These are phyloP conservation scores for Litsea cubeba DNA, from an alignment of 164 flowering plant genomes.

Conservation along the genomic window DNA sequence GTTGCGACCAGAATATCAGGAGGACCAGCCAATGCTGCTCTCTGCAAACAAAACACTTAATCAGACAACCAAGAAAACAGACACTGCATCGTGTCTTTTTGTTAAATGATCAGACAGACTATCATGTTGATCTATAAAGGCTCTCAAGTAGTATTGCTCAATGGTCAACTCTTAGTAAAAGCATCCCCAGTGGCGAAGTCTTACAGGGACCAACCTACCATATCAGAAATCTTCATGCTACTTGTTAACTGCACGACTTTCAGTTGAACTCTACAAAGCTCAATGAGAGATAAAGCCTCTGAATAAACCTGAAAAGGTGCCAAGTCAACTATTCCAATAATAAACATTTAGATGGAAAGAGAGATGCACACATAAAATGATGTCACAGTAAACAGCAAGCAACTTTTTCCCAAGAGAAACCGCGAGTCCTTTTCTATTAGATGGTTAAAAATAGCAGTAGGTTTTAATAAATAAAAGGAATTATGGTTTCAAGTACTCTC, in stretches of 20 bases:
- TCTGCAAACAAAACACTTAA: slow-evolving; percentile 33
- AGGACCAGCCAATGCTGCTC: slow-evolving; percentile 60
- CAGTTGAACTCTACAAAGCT: slow-evolving; percentile 72
- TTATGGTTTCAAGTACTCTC: too few relatives aligned
- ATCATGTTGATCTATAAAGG: background rate
- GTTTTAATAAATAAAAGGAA: too few relatives aligned
- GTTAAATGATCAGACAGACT: background rate
- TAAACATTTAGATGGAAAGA: background rate
- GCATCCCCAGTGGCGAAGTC: background rate
- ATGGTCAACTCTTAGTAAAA: background rate
- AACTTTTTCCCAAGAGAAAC: too few relatives aligned
- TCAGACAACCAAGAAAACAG: slow-evolving; percentile 1
- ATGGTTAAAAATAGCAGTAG: too few relatives aligned
- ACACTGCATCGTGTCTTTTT: background rate
- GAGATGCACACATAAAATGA: background rate
- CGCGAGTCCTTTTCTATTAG: too few relatives aligned
- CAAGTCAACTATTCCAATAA: slow-evolving; percentile 3
- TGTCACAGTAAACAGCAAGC: background rate
- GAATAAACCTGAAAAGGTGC: slow-evolving; percentile 50
- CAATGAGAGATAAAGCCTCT: slow-evolving; percentile 58
- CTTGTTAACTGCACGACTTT: slow-evolving; percentile 70
- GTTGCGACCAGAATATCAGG: slow-evolving; percentile 87
- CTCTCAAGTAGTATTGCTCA: background rate
- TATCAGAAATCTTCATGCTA: slow-evolving; percentile 47
- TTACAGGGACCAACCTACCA: slow-evolving; percentile 50